Conservation (phyloP, 495 filamentous ascomycete species). For the Neurospora sp. region DNA sequence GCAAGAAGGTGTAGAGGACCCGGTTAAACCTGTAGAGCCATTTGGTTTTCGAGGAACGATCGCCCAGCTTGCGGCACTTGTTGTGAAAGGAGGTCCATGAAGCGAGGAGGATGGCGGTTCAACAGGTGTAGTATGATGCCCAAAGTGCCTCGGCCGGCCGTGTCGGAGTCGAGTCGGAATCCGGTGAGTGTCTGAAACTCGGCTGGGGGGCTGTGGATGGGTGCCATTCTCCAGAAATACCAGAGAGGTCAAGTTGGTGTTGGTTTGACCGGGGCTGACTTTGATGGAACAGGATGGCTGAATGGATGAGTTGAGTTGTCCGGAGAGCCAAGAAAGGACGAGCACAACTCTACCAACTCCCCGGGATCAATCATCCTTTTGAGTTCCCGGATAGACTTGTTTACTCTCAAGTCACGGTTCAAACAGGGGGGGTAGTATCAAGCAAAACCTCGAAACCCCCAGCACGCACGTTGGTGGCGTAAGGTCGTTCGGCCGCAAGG, state of each 20-base stretch:
- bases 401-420: background rate
- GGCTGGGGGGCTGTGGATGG: background rate
- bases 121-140: background rate
- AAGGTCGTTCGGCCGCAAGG: background rate
- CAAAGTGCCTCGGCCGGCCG: background rate
- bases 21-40: background rate
- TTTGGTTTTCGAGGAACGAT: background rate
- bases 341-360: background rate
- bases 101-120: background rate
- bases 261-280: background rate
- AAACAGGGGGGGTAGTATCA: background rate
- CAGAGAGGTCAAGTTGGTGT: background rate
- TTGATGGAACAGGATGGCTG: background rate
- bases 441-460: background rate
- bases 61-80: background rate
- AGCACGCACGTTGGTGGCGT: background rate
- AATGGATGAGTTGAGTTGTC: background rate
- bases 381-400: background rate
- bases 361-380: background rate
- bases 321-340: background rate
- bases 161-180: background rate
- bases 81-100: background rate
- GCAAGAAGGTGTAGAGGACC: background rate
- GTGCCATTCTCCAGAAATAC: background rate
- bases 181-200: background rate